Base-by-base conservation (phyloP, 2,329 filamentous ascomycete species). In the Biscogniauxia sp. region DNA sequence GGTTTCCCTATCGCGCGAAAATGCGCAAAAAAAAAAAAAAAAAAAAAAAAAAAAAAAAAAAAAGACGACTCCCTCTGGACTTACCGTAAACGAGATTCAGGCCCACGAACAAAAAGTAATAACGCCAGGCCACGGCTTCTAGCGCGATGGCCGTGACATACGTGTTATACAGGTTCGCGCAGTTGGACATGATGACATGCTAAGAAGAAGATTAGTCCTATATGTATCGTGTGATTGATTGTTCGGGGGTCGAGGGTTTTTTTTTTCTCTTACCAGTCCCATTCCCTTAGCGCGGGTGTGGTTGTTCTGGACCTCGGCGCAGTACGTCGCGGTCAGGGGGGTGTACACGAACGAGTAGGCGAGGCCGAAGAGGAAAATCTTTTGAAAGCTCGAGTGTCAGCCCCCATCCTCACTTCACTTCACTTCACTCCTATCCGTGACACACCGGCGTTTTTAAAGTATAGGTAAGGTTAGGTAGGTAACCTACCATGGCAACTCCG, bases 91-190 rank as follows among this genome's bases (percentile, higher is more conserved):
- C 57, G 20, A 73, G 32, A 52, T 72, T 73, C 11, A 74, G 64
- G 13, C 72, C 72, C 23, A 74, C 73, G 55, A 72, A 72, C 50
- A 74, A 65, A 57, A 75, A 66, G 55, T 74, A 72, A 57, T 73
- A 73, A 7, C 66, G 64, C 68, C 69, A 74, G 61, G 70, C 66
- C 9, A 73, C 69, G 13, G 70, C 67, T 3, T 73, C 69, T 26
- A 74, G 66, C 4, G 71, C 71, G 11, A 73, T 66, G 5, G 72
- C 69, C 0, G 70, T 73, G 20, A 73, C 71, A 20, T 69, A 73
- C 2, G 71, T 71, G 63, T 75, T 71, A 65, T 73, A 72, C 11
- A 74, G 62, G 59, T 73, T 70, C 55, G 72, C 68, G 45, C 68
- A 68, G 58, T 73, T 73, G 28, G 69, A 70, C 4, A 74, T 57